Base-by-base conservation (phyloP, 2,329 filamentous ascomycete genomes). In the Botryotinia calthae region DNA sequence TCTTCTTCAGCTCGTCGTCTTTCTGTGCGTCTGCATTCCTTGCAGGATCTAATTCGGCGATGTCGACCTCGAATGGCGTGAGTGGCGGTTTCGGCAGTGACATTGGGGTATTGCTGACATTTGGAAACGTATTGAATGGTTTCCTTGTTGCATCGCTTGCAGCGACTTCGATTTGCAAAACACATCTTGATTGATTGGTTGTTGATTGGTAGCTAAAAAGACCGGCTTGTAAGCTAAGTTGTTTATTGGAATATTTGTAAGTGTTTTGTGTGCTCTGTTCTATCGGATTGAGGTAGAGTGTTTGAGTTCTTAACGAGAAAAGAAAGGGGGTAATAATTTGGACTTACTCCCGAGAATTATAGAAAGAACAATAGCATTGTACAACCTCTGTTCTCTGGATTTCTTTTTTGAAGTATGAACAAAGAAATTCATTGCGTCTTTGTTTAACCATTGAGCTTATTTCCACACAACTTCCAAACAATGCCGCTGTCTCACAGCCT, bases 21-120 rank as follows among this genome's bases (percentile, higher is more conserved):
- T 9, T 56, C 37, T 2, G 4, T 10, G 18, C 25, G 51, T 20
- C 10, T 56, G 65, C 65, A 68, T 14, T 31, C 18, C 34, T 31
- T 68, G 34, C 65, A 68, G 8, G 48, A 20, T 56, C 6, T 31
- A 10, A 56, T 31, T 56, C 48, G 34, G 12, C 25, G 48, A 56
- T 68, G 65, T 56, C 65, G 65, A 16, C 65, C 65, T 31, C 65
- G 48, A 31, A 68, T 56, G 6, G 34, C 37, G 37, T 68, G 65
- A 1, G 65, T 68, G 5, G n/a, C 1, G 1, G 65, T 68, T 25
- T 56, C 34, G 9, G n/a, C 18, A 3, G 12, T 5, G 34, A 56
- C 5, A 8, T 68, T 34, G 4, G 65, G 65, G 18, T 25, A 56
- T 42, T 56, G 65, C 10, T 68, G 34, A 8, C 65, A 68, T 42